Evolutionary conservation across 2,329 filamentous ascomycete genomes (phyloP), one percentile per base, ranked within the genome.

Genomic region (Amesomyces nigricolor): DNA sequence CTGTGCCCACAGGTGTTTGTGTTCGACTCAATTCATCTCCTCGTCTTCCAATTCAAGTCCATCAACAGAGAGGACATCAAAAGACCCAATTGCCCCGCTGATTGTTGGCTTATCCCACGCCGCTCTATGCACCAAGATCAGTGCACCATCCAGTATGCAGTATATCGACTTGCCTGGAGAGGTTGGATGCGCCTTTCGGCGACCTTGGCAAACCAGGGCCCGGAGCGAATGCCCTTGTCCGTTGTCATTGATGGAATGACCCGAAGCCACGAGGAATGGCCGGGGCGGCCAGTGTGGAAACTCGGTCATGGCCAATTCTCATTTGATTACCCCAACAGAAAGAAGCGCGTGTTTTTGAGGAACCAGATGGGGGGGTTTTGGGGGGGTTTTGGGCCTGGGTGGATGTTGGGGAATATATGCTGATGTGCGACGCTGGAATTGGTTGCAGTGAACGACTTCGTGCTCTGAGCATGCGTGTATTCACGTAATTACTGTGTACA

Each of bases 161-260:
- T 50, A 10, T 50, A 50, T 29, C 37, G 47, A 50, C 43, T 50
- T n/a, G 47, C 37, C 43, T 50, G 38, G 47, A 50, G 47, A 43
- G 47, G 37, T 10, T 50, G 38, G 47, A 50, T 50, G 22, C 47
- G 38, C 32, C 47, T 50, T 40, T 50, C 37, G 19, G 47, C 38
- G 22, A 42, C 47, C 37, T 32, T 43, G 17, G 47, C 37, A 30
- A 32, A 11, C 19, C 37, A 42, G 47, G 47, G 47, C 16, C 43
- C 29, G 44, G 35, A 32, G 35, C n/a, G 29, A 35, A 47, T 19
- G 44, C 32, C 38, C 14, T 10, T 50, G 38, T n/a, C 19, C 7
- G 38, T 50, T 43, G 14, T 22, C 32, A n/a, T 50, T 50, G 38
- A 42, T 26, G 38, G 47, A 42, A 50, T 43, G 43, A 13, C 37